Evolutionary conservation across 495 filamentous ascomycete genomes (phyloP), one percentile per base, ranked within the genome.

Genomic region (Penicillium coffeae): DNA sequence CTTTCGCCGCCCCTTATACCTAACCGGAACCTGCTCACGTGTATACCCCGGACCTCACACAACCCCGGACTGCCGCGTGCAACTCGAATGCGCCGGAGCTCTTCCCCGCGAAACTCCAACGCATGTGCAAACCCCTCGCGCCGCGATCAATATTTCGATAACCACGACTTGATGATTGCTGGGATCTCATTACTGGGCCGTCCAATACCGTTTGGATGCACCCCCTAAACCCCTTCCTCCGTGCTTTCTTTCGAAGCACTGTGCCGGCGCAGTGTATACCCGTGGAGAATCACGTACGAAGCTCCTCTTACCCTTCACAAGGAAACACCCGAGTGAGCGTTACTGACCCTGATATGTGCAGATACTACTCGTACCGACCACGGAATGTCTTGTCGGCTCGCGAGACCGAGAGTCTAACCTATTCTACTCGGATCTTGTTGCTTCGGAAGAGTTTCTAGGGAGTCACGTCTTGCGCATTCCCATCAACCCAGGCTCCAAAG

Each of bases 211-310:
- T 69, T 74, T 89, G 92, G 88, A 96, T 97, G 92, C 92, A 91
- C 84, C 89, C 93, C 74, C 83, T 97, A 85, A 99, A 97, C 72
- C 93, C 94, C 64, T 96, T 95, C 71, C 81, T 99, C 63, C 84
- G 88, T 77, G 88, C 94, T 75, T 96, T 97, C 86, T 95, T 96
- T 80, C 88, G 89, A 75, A 96, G 89, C 78, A 81, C 88, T 65
- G 80, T 96, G 59, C 90, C 89, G 47, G 74, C 87, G 64, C 94
- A 96, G 83, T 97, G 94, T 78, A 80, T 85, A 60, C 93, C 92
- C 39, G 80, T 90, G 48, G 86, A 93, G 67, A 87, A 92, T 65
- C 88, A 98, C 78, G 87, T 88, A 75, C 56, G 79, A 4, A 5
- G 25, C 4, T 30, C 5, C 25, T 47, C 25, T 27, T 36, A 15